Evolutionary conservation across 345 rosid genomes (phyloP).

Genomic region (Eucalyptus erythrocorys): DNA sequence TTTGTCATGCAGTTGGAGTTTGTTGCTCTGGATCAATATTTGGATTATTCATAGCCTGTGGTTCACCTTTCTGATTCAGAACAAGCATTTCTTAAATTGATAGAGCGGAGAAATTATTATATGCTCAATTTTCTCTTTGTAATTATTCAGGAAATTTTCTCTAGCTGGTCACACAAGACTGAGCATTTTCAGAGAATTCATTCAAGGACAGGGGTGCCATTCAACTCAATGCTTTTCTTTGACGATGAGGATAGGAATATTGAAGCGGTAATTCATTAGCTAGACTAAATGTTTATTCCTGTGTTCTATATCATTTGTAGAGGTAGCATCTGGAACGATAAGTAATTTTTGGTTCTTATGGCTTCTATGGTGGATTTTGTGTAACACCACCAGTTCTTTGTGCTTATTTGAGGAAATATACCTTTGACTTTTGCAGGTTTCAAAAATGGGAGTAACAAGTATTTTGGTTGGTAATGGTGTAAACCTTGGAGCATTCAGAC

Average conservation of each 20-base stretch:
- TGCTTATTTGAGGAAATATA: neutral
- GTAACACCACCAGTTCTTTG: neutral
- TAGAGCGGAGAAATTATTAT: neutral
- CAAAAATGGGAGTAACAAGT: constrained; percentile 77
- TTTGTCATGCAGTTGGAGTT: neutral
- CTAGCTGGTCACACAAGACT: constrained; percentile 70
- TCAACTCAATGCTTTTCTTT: constrained; percentile 61
- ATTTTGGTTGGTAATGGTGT: constrained; percentile 54
- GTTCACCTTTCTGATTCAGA: neutral
- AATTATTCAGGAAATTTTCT: constrained; percentile 49
- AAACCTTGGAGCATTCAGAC: constrained; percentile 62
- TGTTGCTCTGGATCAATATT: neutral
- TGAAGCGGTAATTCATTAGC: constrained; percentile 25
- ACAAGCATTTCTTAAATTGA: neutral
- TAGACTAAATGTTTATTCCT: neutral
- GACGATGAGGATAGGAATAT: constrained; percentile 78
- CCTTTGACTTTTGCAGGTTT: constrained; percentile 29
- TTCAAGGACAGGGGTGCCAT: constrained; percentile 56
- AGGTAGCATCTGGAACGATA: neutral
- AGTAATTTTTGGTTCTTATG: neutral
- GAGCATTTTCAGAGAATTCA: constrained; percentile 81
- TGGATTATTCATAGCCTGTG: neutral
- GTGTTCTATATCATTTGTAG: neutral
- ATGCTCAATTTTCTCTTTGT: neutral
- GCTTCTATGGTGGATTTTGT: neutral